A percentile compares a stretch with the other conserved stretches of the same genome.
phyloP scores from a whole-genome alignment of 2,329 filamentous ascomycete genomes.

The Penicillium frequentans region DNA sequence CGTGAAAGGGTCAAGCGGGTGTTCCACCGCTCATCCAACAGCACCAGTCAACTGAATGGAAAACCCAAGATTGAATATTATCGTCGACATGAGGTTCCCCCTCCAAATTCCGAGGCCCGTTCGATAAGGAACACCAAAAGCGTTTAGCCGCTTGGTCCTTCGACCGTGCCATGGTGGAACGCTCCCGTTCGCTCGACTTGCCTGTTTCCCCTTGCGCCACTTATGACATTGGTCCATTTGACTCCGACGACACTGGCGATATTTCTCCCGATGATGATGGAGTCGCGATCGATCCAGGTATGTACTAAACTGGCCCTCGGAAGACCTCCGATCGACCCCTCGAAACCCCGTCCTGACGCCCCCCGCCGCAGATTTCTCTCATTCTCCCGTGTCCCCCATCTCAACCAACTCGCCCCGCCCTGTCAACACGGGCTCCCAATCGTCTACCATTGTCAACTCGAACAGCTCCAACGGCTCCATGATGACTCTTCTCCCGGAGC shows the following conservation, averaged over 20 bases:
- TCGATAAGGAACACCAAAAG: constrained; percentile 47
- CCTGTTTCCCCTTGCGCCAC: constrained; percentile 41
- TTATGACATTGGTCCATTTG: constrained; percentile 22
- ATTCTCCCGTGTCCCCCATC: constrained; percentile 15
- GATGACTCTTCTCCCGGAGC: constrained; percentile 34
- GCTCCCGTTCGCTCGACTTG: constrained; percentile 36
- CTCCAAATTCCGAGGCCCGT: constrained; percentile 51
- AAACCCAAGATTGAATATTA: constrained; percentile 50
- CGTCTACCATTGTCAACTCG: constrained; percentile 37
- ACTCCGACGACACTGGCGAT: constrained; percentile 24
- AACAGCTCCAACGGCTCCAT: constrained; percentile 36
- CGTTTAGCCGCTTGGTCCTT: constrained; percentile 48
- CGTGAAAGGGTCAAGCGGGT: constrained; percentile 39
- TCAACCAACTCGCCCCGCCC: constrained; percentile 28
- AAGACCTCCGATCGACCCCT: background rate
- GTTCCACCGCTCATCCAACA: constrained; percentile 31
- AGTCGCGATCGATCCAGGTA: constrained; percentile 24
- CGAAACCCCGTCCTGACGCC: constrained; percentile 8
- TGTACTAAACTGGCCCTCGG: constrained; percentile 2
- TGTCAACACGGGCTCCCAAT: constrained; percentile 32
- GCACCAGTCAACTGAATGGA: constrained; percentile 24
- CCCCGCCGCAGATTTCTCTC: background rate
- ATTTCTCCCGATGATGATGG: constrained; percentile 23
- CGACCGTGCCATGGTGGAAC: constrained; percentile 33
- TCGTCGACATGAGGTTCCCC: constrained; percentile 47